Evolutionary conservation across 495 filamentous ascomycete genomes (phyloP), one percentile per base, ranked within the genome.

Genomic region (Cercophora newfieldiana): DNA sequence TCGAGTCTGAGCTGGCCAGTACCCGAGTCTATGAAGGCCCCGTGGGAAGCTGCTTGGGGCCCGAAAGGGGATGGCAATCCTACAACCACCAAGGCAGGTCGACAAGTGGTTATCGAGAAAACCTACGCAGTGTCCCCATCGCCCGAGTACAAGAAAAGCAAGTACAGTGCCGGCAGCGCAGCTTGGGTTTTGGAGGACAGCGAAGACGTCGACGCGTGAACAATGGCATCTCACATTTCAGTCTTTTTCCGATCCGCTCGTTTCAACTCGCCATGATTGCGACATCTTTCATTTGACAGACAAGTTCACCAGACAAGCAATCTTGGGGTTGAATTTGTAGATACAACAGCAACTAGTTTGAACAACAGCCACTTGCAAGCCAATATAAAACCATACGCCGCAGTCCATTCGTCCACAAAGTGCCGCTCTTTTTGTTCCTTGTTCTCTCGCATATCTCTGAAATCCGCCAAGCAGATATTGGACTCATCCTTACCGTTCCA

Each of bases 21-120:
- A 3, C 81, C 81, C 0, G 58, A 72, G 12, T 67, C 70, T 16
- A 78, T 83, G 76, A 68, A 65, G n/a, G 72, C 68, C 19, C 80
- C 80, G 3, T 82, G 80, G 81, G 75, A 80, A 53, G 73, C 77
- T 2, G 77, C 80, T 3, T 83, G 77, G 59, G 79, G 77, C 14
- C 58, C 66, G 1, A 25, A 58, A 10, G 70, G 67, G 2, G 48
- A 64, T 10, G 68, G 63, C n/a, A 53, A 64, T 48, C 59, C 72
- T 8, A 29, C 28, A 1, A n/a, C 26, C 50, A 8, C 55, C 37
- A 44, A 44, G 37, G 37, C 10, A 44, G 30, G 30, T 33, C 30
- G 30, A 33, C 4, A 4, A 33, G 4, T 12, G 12, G 12, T 33
- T 33, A 19, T 72, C 1, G 68, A 77, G 29, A 73, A 59, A 48